Evolutionary conservation across 768 basidiomycete genomes (phyloP), one percentile per base, ranked within the genome.

Genomic region (Pleurotus eryngii): DNA sequence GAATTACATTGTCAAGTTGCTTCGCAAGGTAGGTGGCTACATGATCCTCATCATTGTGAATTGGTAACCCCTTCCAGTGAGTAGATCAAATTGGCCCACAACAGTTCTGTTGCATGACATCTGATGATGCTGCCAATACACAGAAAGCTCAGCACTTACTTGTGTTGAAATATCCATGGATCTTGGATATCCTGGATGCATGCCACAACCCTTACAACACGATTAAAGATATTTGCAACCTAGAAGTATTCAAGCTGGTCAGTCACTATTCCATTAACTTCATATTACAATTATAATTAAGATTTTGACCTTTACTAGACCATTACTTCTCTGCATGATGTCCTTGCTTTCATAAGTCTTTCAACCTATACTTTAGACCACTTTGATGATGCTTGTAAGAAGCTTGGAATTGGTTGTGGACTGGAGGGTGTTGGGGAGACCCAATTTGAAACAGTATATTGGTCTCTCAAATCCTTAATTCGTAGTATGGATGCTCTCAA

Each of bases 391-490:
- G 55, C 62, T 6, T 57, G 61, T 17, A 57, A 60, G 27, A 46
- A 61, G 12, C 14, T 64, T 39, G 49, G 62, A 14, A 64, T 67
- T 26, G n/a, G 20, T 15, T 53, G 55, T 40, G 65, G 65, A 18
- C 59, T 67, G 17, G 57, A 60, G 43, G 58, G 49, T 12, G 58
- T 66, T 55, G 63, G 65, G 4, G 55, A 66, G 46, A 66, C 65
- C 37, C 39, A 55, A 11, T 67, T 67, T 42, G 59, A 40, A 3
- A 63, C 63, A 1, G 57, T 65, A 22, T 65, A 61, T 50, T 59
- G 59, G 58, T 66, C 58, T 26, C 51, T 56, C 11, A 37, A 60
- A 14, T 65, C 65, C 20, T 39, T 66, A 12, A 20, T 65, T 38
- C 53, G 46, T 12, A 62, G 54, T 8, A 42, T 59, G 61, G 30